Percentiles rank a stretch among this genome's conserved stretches.
phyloP scores from a whole-genome alignment of 495 filamentous ascomycete genomes.

The Cairneyella variabilis region DNA sequence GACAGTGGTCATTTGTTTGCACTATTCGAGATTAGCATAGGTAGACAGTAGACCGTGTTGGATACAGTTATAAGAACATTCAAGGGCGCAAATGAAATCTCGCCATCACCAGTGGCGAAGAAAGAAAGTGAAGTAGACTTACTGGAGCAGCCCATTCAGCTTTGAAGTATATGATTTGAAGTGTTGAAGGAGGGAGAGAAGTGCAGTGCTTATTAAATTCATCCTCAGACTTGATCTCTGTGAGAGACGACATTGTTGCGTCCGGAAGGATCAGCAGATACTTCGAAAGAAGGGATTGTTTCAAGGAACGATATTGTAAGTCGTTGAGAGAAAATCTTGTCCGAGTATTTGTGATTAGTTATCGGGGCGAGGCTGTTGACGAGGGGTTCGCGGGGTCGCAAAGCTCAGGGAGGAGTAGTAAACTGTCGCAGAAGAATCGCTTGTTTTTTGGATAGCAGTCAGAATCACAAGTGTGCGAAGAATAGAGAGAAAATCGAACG shows the following conservation, averaged over 20 bases:
- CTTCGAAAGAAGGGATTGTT: background rate
- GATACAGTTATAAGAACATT: background rate
- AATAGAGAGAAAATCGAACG: too few species aligned
- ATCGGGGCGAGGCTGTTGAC: too few species aligned
- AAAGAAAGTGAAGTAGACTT: too few species aligned
- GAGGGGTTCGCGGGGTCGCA: background rate
- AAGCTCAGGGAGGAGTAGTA: too few species aligned
- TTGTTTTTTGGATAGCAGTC: too few species aligned
- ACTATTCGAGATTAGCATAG: constrained; percentile 33
- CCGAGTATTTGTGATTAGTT: background rate
- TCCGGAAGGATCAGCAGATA: background rate
- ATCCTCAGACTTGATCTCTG: constrained; percentile 63
- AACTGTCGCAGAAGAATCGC: too few species aligned
- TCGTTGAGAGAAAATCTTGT: too few species aligned
- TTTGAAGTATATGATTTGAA: constrained; percentile 87
- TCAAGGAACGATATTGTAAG: background rate
- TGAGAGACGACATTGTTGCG: constrained; percentile 77
- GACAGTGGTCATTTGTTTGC: constrained; percentile 87
- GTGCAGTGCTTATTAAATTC: constrained; percentile 63
- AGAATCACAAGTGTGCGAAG: too few species aligned
- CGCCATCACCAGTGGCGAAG: constrained; percentile 26
- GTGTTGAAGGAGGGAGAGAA: constrained; percentile 59
- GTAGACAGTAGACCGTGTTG: too few species aligned
- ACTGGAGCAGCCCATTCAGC: constrained; percentile 86
- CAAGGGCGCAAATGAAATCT: background rate